phyloP scores from a whole-genome alignment of 805 yeast genomes.

The Lipomyces orientalis region DNA sequence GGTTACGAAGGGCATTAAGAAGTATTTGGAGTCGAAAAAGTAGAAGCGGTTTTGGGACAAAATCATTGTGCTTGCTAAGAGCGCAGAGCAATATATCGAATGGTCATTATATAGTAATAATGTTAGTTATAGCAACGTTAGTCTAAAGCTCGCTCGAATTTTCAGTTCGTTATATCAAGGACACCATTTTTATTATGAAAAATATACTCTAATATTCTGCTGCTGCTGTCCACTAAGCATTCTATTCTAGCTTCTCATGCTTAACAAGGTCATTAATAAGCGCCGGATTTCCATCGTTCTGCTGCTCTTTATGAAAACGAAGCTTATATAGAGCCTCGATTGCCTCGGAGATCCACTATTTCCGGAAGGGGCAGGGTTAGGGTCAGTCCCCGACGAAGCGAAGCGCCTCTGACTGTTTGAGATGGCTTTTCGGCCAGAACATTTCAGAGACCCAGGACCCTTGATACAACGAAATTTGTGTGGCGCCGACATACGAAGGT shows the following conservation, averaged over 20 bases:
- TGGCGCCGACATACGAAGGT: too few species aligned
- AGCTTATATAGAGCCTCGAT: slow-evolving; percentile 4
- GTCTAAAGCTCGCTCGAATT: too few species aligned
- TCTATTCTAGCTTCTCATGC: background rate
- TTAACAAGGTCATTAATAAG: slow-evolving; percentile 1
- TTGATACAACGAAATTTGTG: too few species aligned
- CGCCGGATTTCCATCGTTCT: background rate
- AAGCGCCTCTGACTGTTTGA: too few species aligned
- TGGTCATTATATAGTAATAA: too few species aligned
- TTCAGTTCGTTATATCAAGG: too few species aligned
- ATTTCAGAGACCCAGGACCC: too few species aligned
- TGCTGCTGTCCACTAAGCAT: background rate
- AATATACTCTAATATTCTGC: slow-evolving; percentile 1
- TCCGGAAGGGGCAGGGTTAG: background rate
- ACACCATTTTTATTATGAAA: background rate
- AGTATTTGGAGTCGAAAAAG: slow-evolving; percentile 14
- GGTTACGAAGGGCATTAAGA: slow-evolving; percentile 16
- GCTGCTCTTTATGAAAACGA: slow-evolving; percentile 5
- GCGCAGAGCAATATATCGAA: background rate
- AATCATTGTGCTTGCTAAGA: background rate
- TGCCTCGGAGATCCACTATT: background rate
- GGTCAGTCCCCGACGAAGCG: too few species aligned
- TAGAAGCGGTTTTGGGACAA: background rate
- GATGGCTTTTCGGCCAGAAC: too few species aligned
- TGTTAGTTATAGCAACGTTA: too few species aligned